These are phyloP conservation scores for Thyridium curvatum DNA, from an alignment of 2,329 filamentous ascomycete genomes.

Conservation along the genomic window DNA sequence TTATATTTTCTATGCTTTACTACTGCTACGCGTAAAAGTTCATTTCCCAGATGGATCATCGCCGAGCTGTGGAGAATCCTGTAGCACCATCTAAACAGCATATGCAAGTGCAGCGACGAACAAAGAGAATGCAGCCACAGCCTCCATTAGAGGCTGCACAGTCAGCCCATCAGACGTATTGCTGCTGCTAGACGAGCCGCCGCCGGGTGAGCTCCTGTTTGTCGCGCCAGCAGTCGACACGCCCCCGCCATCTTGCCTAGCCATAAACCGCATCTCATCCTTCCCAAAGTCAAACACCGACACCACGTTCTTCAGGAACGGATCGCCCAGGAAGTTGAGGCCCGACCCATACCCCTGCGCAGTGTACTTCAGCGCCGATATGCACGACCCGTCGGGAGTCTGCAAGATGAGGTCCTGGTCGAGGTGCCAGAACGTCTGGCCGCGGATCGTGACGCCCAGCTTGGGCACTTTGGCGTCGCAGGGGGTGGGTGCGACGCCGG, in stretches of 20 bases:
- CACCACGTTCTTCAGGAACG: slow-evolving; percentile 43
- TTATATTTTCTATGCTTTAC: too few relatives aligned
- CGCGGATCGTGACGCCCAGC: slow-evolving; percentile 31
- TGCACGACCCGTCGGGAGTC: slow-evolving; percentile 6
- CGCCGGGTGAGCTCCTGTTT: background rate
- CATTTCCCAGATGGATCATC: too few relatives aligned
- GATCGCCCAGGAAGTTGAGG: slow-evolving; percentile 33
- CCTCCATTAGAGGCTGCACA: too few relatives aligned
- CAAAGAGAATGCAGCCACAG: too few relatives aligned
- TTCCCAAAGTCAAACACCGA: slow-evolving; percentile 43
- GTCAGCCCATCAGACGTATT: background rate
- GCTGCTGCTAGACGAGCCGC: background rate
- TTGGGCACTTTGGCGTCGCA: slow-evolving; percentile 32
- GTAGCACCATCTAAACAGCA: too few relatives aligned
- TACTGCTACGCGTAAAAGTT: too few relatives aligned
- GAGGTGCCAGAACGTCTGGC: slow-evolving; percentile 21
- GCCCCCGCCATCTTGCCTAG: background rate
- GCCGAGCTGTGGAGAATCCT: too few relatives aligned
- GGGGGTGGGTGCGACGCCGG: slow-evolving; percentile 27
- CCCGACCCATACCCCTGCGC: background rate
- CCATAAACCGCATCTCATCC: slow-evolving; percentile 37
- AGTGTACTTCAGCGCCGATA: background rate
- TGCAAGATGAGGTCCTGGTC: slow-evolving; percentile 20
- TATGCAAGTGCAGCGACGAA: too few relatives aligned
- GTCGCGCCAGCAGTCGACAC: background rate